These are phyloP conservation scores for Helminthosporium solani DNA, from an alignment of 2,329 filamentous ascomycete genomes.

Conservation along the genomic window DNA sequence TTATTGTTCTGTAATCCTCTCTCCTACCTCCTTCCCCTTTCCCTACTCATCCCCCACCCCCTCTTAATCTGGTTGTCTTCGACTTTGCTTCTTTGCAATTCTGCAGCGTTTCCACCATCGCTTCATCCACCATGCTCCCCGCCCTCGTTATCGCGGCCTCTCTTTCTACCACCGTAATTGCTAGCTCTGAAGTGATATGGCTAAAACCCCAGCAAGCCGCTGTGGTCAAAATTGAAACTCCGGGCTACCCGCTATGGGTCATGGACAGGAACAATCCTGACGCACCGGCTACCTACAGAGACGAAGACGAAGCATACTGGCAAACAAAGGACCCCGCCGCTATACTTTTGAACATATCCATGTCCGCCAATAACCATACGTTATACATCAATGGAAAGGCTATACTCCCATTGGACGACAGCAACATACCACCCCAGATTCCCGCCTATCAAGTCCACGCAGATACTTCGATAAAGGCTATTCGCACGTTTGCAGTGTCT, in stretches of 20 bases:
- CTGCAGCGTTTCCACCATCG: neutral
- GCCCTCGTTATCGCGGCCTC: conserved; percentile 8
- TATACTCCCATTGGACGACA: conserved; percentile 16
- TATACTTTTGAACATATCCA: conserved; percentile 18
- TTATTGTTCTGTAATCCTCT: neutral
- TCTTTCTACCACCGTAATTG: conserved; percentile 1
- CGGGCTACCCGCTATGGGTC: conserved; percentile 15
- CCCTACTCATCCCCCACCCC: neutral
- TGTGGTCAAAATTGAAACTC: conserved; percentile 19
- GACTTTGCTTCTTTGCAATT: neutral
- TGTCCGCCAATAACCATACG: conserved; percentile 18
- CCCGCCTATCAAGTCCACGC: conserved; percentile 21
- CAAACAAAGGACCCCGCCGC: conserved; percentile 9
- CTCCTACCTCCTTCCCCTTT: neutral
- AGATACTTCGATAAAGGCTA: conserved; percentile 2
- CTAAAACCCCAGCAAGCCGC: conserved; percentile 11
- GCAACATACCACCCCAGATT: conserved; percentile 15
- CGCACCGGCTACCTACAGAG: conserved; percentile 6
- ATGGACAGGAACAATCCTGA: conserved; percentile 14
- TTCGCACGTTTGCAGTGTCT: conserved; percentile 2
- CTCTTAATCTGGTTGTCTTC: neutral
- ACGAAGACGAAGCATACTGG: conserved; percentile 12
- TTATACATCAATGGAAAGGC: conserved; percentile 15
- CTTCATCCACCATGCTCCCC: conserved; percentile 9
- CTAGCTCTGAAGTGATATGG: conserved; percentile 16